A percentile compares a stretch with the other conserved stretches of the same genome.
phyloP scores from a whole-genome alignment of 129 eudicot genomes.

The Helianthus tuberosus region DNA sequence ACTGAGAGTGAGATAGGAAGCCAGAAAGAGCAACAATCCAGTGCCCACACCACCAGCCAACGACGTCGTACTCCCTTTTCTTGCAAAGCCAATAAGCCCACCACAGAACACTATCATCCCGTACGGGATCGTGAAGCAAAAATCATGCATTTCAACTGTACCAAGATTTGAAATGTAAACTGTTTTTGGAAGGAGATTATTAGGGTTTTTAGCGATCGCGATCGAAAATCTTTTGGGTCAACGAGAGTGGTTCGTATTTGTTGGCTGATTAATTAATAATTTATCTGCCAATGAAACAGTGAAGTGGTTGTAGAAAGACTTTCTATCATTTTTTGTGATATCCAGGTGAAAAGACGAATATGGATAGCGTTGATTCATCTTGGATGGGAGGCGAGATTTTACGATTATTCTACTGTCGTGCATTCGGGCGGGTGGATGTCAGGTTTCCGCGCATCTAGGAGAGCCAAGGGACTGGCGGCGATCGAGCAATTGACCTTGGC shows the following conservation, averaged over 20 bases:
- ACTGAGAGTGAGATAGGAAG: conserved; percentile 84
- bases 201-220: conserved; percentile 30
- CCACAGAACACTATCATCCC: conserved; percentile 77
- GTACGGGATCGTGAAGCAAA: conserved; percentile 97
- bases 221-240: conserved; percentile 28
- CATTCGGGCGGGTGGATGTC: no score
- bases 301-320: no score
- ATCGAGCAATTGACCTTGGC: no score
- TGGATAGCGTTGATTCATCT: no score
- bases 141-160: conserved; percentile 78
- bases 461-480: no score
- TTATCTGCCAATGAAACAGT: no score
- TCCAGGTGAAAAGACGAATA: no score
- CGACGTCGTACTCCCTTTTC: conserved; percentile 78
- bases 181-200: not conserved
- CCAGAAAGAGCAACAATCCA: conserved; percentile 73
- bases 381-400: no score
- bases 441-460: no score
- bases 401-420: no score
- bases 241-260: conserved; percentile 10
- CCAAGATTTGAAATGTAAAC: conserved; percentile 3
- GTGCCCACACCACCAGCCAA: conserved; percentile 83
- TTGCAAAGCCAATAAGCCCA: conserved; percentile 79
- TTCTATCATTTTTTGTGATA: no score
- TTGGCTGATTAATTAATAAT: conserved; percentile 1